A percentile compares a stretch with the other conserved stretches of the same genome.
phyloP scores from a whole-genome alignment of 2,329 filamentous ascomycete species.

The Trichoderma atroviride region DNA sequence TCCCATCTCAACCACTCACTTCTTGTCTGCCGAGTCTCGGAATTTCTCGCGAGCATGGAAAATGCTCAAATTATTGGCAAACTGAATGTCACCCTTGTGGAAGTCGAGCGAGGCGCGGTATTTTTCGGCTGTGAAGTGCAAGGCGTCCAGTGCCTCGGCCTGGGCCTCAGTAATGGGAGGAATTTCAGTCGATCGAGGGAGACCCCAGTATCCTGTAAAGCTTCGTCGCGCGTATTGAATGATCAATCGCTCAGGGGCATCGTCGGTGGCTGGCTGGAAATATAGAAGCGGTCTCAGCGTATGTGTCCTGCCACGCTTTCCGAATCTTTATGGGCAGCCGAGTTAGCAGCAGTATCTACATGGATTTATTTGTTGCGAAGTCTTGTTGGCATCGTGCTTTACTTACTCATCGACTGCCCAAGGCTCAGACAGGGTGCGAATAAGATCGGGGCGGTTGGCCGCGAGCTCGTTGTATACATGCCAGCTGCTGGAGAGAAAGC shows the following conservation, averaged over 20 bases:
- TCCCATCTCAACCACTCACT: constrained; percentile 40
- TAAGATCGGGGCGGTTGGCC: constrained; percentile 58
- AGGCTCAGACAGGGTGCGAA: constrained; percentile 56
- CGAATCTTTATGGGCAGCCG: constrained; percentile 48
- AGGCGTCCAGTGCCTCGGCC: constrained; percentile 54
- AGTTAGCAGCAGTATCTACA: background rate
- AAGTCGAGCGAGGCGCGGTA: constrained; percentile 50
- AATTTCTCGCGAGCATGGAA: constrained; percentile 58
- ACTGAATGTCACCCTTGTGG: constrained; percentile 56
- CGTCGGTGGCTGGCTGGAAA: constrained; percentile 52
- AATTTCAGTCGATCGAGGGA: constrained; percentile 56
- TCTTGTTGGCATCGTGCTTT: background rate
- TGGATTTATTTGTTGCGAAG: background rate
- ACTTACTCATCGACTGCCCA: constrained; percentile 51
- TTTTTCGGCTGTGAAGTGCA: constrained; percentile 54
- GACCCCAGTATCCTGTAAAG: constrained; percentile 60
- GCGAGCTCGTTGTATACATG: constrained; percentile 66
- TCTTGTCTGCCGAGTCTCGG: constrained; percentile 46
- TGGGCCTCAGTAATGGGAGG: constrained; percentile 59
- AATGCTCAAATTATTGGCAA: constrained; percentile 57
- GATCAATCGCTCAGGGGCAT: constrained; percentile 54
- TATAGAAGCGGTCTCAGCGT: constrained; percentile 55
- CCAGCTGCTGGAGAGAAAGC: constrained; percentile 60
- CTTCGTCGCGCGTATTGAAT: constrained; percentile 63
- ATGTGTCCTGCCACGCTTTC: constrained; percentile 44